These are phyloP conservation scores for Pseudoturritis turrita DNA, from an alignment of 345 rosid genomes.

Conservation along the genomic window DNA sequence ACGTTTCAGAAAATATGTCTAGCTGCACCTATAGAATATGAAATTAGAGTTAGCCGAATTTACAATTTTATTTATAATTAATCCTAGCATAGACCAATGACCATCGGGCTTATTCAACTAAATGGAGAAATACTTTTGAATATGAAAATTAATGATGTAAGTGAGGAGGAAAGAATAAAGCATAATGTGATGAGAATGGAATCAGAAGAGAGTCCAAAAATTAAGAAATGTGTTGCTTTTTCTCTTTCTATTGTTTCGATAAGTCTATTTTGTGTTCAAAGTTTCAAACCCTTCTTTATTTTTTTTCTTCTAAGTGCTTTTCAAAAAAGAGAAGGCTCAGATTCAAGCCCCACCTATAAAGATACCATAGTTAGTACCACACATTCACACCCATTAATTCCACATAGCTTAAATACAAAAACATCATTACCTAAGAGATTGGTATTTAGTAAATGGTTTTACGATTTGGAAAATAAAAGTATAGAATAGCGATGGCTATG, in stretches of 20 bases:
- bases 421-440: conserved; percentile 5
- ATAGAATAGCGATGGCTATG: not conserved
- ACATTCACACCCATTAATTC: conserved; percentile 28
- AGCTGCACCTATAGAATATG: not conserved
- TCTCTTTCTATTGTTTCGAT: conserved; percentile 28
- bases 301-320: conserved; percentile 25
- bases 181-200: conserved; percentile 30
- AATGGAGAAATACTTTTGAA: not conserved
- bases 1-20: not conserved
- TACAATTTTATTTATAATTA: not conserved
- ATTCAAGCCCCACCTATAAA: conserved; percentile 34
- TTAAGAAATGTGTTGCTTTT: conserved; percentile 26
- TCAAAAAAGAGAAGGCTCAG: conserved; percentile 26
- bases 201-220: conserved; percentile 26
- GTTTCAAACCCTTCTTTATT: conserved; percentile 27
- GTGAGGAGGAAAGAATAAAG: conserved; percentile 23
- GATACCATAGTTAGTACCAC: conserved; percentile 26
- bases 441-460: not conserved
- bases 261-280: conserved; percentile 27
- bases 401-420: not conserved
- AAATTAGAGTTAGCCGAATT: not conserved
- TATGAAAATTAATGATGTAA: not conserved
- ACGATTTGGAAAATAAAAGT: not conserved
- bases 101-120: not conserved
- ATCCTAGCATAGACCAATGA: not conserved